Percentiles rank a stretch among this genome's conserved stretches.
phyloP scores from a whole-genome alignment of 306 rosid species.

The Glycyrrhiza uralensis region DNA sequence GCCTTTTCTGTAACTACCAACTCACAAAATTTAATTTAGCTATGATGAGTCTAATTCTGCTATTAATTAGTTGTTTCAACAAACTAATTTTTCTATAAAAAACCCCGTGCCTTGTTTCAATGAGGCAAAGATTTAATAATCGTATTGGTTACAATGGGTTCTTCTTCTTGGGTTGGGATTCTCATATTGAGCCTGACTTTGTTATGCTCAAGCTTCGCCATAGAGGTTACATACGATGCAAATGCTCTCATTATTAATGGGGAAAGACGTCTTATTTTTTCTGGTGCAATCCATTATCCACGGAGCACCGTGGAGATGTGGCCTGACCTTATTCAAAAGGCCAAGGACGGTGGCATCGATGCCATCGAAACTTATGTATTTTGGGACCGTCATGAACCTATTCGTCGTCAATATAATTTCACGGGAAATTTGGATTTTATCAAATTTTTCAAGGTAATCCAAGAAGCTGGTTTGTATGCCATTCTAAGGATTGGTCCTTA shows the following conservation, averaged over 20 bases:
- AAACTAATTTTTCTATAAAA: neutral
- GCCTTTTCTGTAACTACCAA: neutral
- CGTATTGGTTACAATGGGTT: neutral
- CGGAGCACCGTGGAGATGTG: slow-evolving; percentile 33
- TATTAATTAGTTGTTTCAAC: neutral
- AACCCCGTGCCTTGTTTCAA: neutral
- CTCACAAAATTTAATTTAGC: neutral
- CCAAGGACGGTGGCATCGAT: slow-evolving; percentile 30
- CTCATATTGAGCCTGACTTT: neutral
- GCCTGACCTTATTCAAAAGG: slow-evolving; percentile 27
- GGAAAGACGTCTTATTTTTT: slow-evolving; percentile 9
- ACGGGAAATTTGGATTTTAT: slow-evolving; percentile 26
- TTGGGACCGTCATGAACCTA: slow-evolving; percentile 36
- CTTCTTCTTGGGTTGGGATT: neutral
- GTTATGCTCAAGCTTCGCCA: neutral
- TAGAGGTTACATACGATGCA: neutral
- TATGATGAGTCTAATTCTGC: neutral
- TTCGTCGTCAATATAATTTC: slow-evolving; percentile 21
- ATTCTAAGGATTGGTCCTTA: too few relatives aligned
- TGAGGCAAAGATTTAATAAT: too few relatives aligned
- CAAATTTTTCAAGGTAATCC: too few relatives aligned
- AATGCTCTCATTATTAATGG: slow-evolving; percentile 35
- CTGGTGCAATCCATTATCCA: slow-evolving; percentile 35
- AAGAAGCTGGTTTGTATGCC: too few relatives aligned
- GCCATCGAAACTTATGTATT: slow-evolving; percentile 40